Evolutionary conservation across 179 eudicot genomes (phyloP), one percentile per base, ranked within the genome.

Genomic region (Dionaea muscipula): DNA sequence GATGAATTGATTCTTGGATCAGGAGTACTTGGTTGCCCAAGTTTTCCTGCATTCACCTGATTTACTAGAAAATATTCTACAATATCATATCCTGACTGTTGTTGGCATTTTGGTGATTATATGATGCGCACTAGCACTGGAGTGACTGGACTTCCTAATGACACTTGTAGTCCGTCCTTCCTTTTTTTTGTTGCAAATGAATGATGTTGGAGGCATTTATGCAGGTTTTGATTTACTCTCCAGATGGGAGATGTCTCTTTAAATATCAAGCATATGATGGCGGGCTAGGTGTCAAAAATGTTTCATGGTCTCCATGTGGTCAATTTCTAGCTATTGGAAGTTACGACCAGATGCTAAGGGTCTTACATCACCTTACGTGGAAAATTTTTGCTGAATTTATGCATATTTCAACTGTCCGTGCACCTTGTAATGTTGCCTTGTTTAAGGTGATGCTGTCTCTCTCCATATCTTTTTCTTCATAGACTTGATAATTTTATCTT

Each of bases 241-340:
- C 91, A 43, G 98, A 91, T 64, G 98, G 98, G 26, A 74, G 98
- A 56, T 91, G 95, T 68, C 76, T 91, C 43, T 71, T 76, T 26
- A 90, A 84, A 68, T 91, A 84, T 79, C 98, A 84, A 75, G 98
- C 98, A 61, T 91, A 91, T 74, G 98, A 91, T 73, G 77, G 98
- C 67, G 98, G 94, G 33, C 69, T 91, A 67, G 98, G 98, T 45
- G 98, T 86, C 17, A 91, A 91, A 72, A 80, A 78, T 68, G 75
- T 91, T 68, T 84, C 94, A 57, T 91, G 98, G 98, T 91, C 98
- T 68, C 94, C 98, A 21, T 83, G 95, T 75, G 86, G 94, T 53
- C 95, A 91, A 59, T 91, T 77, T 71, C 75, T 91, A 19, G 91
- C 98, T 52, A 78, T 91, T 43, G 98, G 98, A 23, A 91, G 98